Percentiles rank a stretch among this genome's conserved stretches.
phyloP scores from a whole-genome alignment of 441 rosid genomes.

The Capsella rubella region DNA sequence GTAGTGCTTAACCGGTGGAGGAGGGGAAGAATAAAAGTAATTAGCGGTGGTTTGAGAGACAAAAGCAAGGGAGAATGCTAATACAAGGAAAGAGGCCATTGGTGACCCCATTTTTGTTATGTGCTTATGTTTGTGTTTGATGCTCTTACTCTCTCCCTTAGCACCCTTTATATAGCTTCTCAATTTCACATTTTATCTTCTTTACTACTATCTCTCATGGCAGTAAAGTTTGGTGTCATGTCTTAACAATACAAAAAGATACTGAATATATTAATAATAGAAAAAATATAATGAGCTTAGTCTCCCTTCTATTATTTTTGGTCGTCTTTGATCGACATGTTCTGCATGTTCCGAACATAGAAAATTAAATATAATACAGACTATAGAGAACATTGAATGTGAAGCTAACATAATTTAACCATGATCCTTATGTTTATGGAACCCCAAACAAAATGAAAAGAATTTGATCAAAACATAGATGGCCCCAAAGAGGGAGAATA shows the following conservation, averaged over 20 bases:
- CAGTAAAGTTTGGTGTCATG: slow-evolving; percentile 12
- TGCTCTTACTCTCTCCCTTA: slow-evolving; percentile 33
- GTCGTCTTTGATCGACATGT: slow-evolving; percentile 34
- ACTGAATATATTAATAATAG: slow-evolving; percentile 21
- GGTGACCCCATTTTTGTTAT: slow-evolving; percentile 43
- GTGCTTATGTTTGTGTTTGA: slow-evolving; percentile 41
- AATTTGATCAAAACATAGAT: neutral
- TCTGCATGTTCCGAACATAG: slow-evolving; percentile 35
- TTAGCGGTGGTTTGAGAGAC: slow-evolving; percentile 46
- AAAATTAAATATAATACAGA: slow-evolving; percentile 14
- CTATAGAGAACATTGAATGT: slow-evolving; percentile 28
- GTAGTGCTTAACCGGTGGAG: slow-evolving; percentile 33
- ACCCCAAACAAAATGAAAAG: neutral
- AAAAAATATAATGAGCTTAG: slow-evolving; percentile 19
- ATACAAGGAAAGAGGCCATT: slow-evolving; percentile 49
- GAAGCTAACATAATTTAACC: slow-evolving; percentile 13
- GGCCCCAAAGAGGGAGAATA: neutral
- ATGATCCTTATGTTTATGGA: neutral
- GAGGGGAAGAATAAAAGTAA: slow-evolving; percentile 45
- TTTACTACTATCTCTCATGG: neutral
- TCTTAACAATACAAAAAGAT: neutral
- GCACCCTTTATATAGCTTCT: slow-evolving; percentile 44
- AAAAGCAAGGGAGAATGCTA: slow-evolving; percentile 47
- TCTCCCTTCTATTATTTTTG: slow-evolving; percentile 36
- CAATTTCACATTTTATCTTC: slow-evolving; percentile 1